These are phyloP conservation scores for Cyberlindnera sargentensis DNA, from an alignment of 805 yeast species.

Conservation along the genomic window DNA sequence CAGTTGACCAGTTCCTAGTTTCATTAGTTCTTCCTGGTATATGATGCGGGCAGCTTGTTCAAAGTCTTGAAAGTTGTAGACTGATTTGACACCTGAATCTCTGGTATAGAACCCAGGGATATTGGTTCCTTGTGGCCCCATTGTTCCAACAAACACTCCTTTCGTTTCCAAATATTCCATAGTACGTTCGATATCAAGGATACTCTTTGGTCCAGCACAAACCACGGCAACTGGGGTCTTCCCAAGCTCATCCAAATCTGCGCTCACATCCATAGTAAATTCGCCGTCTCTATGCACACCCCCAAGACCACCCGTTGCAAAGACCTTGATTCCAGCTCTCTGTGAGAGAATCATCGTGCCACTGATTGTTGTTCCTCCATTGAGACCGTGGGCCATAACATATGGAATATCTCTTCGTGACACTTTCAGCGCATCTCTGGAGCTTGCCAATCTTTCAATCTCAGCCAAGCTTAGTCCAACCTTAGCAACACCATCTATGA, in stretches of 20 bases:
- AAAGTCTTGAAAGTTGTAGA: constrained; percentile 50
- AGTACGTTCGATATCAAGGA: constrained; percentile 72
- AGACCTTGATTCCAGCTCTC: constrained; percentile 70
- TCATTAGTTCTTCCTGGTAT: constrained; percentile 39
- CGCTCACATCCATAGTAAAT: constrained; percentile 70
- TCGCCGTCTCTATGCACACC: constrained; percentile 85
- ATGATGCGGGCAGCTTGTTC: constrained; percentile 58
- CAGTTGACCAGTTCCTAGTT: constrained; percentile 58
- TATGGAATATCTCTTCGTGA: constrained; percentile 76
- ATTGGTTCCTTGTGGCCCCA: constrained; percentile 41
- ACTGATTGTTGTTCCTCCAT: constrained; percentile 89
- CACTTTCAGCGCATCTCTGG: constrained; percentile 44
- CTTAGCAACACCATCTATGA: constrained; percentile 60
- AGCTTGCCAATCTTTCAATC: constrained; percentile 37
- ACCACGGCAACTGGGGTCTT: constrained; percentile 84
- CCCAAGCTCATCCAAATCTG: constrained; percentile 80
- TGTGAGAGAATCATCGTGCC: constrained; percentile 80
- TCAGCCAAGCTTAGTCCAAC: constrained; percentile 55
- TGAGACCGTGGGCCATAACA: constrained; percentile 52
- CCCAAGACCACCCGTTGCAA: constrained; percentile 92
- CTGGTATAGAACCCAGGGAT: constrained; percentile 81
- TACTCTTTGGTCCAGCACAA: constrained; percentile 87
- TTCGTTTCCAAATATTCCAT: constrained; percentile 85
- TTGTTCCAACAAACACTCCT: constrained; percentile 80
- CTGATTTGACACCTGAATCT: constrained; percentile 68